Base-by-base conservation (phyloP, 148 eudicot species). In the Fallopia convolvulus region DNA sequence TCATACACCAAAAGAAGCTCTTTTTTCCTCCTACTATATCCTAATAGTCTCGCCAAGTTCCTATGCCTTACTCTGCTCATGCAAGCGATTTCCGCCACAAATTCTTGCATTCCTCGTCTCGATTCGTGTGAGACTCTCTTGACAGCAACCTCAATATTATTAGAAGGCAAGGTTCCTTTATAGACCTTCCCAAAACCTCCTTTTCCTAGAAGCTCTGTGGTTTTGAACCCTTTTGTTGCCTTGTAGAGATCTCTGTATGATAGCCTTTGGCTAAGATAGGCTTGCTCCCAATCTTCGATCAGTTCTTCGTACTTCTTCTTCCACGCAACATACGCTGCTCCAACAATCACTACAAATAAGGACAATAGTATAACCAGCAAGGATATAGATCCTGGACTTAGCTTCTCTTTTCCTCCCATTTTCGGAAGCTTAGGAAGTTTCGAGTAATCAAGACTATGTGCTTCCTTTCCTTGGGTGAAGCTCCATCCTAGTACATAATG, bases 141-240 rank as follows among this genome's bases (percentile, higher is more conserved):
- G 26, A 83, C 85, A 6, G 85, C 85, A 50, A 83, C 47, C 49
- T 80, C 80, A 23, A 80, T 73, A 12, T 80, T 72, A 0, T 78
- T 73, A 8, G 8, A 6, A 2, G 74, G 74, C 5, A 70, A 4
- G 0, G 13, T 70, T 9, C 82, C 82, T 74, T 70, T 76, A 12
- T 84, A 81, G 9, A 82, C 87, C 70, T 78, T 77, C 2, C 86
- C 84, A 50, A 79, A 84, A 48, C 83, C 84, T 0, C 84, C 87
- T 23, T 14, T 44, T 0, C 87, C 87, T 52, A 84, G 55, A 1
- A 68, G 39, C 11, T n/a, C 33, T 21, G 66, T 58, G 48, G 3
- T 36, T 73, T 33, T 74, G 56, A 79, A 79, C 8, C 81, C 81
- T 26, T 60, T 79, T 2, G 81, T 79, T 32, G 77, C 81, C 0